Evolutionary conservation across 2,329 filamentous ascomycete species (phyloP), one percentile per base, ranked within the genome.

Genomic region (Ilyonectria destructans): DNA sequence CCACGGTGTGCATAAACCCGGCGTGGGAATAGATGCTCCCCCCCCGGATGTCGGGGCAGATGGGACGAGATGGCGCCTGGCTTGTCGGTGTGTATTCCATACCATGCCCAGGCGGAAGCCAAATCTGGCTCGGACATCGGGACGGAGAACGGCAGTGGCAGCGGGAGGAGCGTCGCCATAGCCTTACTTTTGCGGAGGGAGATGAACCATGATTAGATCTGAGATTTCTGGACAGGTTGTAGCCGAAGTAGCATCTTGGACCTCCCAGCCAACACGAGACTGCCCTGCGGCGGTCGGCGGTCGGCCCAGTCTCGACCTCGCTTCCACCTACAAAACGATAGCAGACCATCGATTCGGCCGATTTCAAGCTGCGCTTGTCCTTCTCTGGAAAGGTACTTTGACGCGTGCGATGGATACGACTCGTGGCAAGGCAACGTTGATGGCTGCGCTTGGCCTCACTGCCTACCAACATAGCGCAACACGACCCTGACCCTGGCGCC

Each of bases 281-380:
- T 19, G 15, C 12, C 12, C 23, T 43, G 40, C 17, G 15, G 37
- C n/a, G 40, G 31, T 33, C 40, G 26, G 26, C 26, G 26, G 26
- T 43, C 15, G 40, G 17, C n/a, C 40, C 40, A 43, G n/a, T 8
- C 40, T 43, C 40, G 40, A 43, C 46, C 29, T 52, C 29, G 29
- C 49, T 31, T 33, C 49, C 26, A 33, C 12, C 48, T 31, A n/a
- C 12, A 40, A 17, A n/a, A 43, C 15, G 40, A 43, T n/a, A n/a
- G n/a, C n/a, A 7, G n/a, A 23, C n/a, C 2, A 5, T 43, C 21
- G 45, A 46, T 21, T 21, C 29, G 49, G 49, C n/a, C 54, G 51
- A 49, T 62, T 56, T 17, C 7, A 57, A 17, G 26, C 26, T 17
- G 52, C 54, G 64, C 52, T 62, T 67, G 58, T 26, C 63, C 45